Evolutionary conservation across 2,329 filamentous ascomycete species (phyloP).

Genomic region (Dryadomyces sulphureus): DNA sequence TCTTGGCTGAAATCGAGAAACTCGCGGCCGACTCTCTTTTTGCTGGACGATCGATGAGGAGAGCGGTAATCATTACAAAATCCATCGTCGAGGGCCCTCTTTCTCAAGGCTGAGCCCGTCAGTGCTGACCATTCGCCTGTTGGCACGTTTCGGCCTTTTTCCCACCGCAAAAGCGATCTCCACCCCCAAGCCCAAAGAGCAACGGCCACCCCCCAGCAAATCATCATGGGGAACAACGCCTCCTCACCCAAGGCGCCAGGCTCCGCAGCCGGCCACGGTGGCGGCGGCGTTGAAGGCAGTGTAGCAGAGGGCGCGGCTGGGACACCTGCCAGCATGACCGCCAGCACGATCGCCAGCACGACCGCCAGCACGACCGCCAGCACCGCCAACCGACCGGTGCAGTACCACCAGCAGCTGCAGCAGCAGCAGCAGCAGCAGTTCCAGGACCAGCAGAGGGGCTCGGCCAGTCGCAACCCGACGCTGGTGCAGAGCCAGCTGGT

Average conservation of each 20-base stretch:
- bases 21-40: no score
- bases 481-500: conserved; percentile 40
- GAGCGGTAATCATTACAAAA: no score
- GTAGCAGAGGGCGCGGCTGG: no score
- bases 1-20: no score
- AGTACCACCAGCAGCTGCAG: conserved; percentile 19
- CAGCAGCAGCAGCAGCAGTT: conserved; percentile 12
- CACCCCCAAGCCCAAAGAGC: not conserved
- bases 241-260: conserved; percentile 23
- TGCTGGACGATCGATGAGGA: no score
- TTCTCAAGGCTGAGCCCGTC: not conserved
- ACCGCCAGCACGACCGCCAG: conserved; percentile 10
- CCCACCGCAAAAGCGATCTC: not conserved
- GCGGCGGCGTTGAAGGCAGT: conserved; percentile 8
- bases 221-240: conserved; percentile 30
- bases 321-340: conserved; percentile 12
- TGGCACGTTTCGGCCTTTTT: not conserved
- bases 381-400: conserved; percentile 13
- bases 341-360: conserved; percentile 14
- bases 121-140: not conserved
- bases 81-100: not conserved
- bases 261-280: conserved; percentile 12
- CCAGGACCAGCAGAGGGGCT: conserved; percentile 12
- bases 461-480: conserved; percentile 34
- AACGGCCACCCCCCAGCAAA: not conserved